These are phyloP conservation scores for Rhynchosporium agropyri DNA, from an alignment of 2,329 filamentous ascomycete species.

Conservation along the genomic window DNA sequence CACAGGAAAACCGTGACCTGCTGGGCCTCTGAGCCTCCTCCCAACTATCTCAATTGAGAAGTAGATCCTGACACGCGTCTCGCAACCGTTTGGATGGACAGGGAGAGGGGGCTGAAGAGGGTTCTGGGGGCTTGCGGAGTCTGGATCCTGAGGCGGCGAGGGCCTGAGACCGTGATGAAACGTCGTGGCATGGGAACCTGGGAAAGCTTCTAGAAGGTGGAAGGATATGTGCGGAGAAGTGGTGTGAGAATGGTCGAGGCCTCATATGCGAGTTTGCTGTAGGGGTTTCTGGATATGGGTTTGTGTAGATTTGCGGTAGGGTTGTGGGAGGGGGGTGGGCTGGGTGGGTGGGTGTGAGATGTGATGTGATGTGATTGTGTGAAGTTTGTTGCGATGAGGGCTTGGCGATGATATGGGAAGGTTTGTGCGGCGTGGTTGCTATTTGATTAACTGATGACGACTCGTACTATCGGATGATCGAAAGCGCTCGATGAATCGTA, in stretches of 20 bases:
- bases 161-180: constrained; percentile 17
- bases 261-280: neutral
- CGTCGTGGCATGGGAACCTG: neutral
- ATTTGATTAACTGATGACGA: neutral
- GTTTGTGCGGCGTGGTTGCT: neutral
- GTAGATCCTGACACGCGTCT: constrained; percentile 13
- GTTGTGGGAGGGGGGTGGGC: neutral
- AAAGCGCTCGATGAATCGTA: too few relatives aligned
- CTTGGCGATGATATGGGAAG: neutral
- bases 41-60: too few relatives aligned
- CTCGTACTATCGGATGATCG: too few relatives aligned
- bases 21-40: neutral
- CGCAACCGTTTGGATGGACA: constrained; percentile 8
- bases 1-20: constrained; percentile 5
- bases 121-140: neutral
- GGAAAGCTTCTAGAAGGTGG: constrained; percentile 8
- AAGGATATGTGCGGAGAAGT: neutral
- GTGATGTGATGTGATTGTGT: constrained; percentile 9
- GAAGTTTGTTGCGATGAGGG: neutral
- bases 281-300: neutral
- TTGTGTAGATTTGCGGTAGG: neutral
- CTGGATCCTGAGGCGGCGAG: constrained; percentile 1
- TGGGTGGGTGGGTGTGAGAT: neutral
- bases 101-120: neutral
- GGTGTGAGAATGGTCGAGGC: too few relatives aligned